phyloP scores from a whole-genome alignment of 345 rosid species.

The Clarkia xantiana region DNA sequence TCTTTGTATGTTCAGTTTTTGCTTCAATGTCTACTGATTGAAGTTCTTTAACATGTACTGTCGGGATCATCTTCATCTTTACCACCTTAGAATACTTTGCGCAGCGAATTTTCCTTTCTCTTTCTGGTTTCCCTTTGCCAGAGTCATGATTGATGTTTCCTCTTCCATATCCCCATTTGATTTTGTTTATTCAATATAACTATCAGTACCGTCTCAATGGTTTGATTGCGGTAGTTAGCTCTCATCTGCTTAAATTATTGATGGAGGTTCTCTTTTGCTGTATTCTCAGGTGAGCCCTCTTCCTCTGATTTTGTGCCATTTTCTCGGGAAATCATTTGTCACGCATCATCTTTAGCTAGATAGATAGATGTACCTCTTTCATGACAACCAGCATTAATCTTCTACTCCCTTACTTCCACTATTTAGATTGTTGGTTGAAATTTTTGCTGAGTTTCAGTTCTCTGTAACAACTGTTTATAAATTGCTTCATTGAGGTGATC shows the following conservation, averaged over 20 bases:
- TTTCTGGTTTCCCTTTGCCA: neutral
- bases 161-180: neutral
- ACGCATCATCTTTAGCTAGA: slow-evolving; percentile 1
- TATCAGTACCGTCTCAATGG: neutral
- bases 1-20: neutral
- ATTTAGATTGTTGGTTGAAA: no score
- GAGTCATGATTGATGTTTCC: slow-evolving; percentile 3
- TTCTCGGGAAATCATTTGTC: neutral
- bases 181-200: neutral
- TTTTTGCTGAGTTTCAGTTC: fast-evolving
- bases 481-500: neutral
- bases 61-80: no score
- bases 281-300: no score
- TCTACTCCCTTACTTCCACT: no score
- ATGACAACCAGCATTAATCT: no score
- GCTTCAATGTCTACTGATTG: no score
- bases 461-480: neutral
- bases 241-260: slow-evolving; percentile 5
- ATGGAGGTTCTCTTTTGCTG: no score
- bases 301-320: neutral
- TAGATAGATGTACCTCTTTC: neutral
- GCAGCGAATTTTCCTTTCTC: neutral
- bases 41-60: no score
- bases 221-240: neutral
- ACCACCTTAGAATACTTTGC: no score